Base-by-base conservation (phyloP, 176 grass and related monocot species). In the Areca catechu region DNA sequence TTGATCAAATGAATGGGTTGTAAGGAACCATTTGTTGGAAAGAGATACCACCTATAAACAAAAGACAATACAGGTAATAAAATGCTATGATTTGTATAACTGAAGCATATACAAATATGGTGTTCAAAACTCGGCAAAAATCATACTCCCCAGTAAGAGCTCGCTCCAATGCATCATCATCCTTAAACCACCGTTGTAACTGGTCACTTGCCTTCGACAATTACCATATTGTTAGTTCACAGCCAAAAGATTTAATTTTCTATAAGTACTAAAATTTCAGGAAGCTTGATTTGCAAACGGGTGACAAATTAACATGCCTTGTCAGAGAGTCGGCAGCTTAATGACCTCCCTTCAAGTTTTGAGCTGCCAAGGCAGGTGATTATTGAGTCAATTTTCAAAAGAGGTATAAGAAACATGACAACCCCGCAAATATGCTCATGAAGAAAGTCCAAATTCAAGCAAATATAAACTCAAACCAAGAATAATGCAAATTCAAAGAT, bases 131-230 rank as follows among this genome's bases (percentile, higher is more conserved):
- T 43, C 34, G 0, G 34, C 34, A 61, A 73, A 74, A 56, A 59
- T 15, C 87, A 1, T 88, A 98, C 93, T 98, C 93, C 83, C 93
- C 93, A 54, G 69, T 79, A 48, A 98, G 71, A 85, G 93, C 93
- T 77, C 72, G 20, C 81, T 98, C 93, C 72, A 98, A 71, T 49
- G 83, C 93, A 63, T 92, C 87, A 3, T 98, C 93, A 61, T 98
- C 93, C 72, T 92, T 81, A 85, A 92, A 92, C 93, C 93, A 98
- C 67, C 2, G 77, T 37, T 53, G 22, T 69, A 98, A 75, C 83
- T 98, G 83, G 63, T 92, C 82, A 25, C 74, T 88, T 76, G 93
- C 93, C 93, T 98, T 84, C 59, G 78, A 16, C 48, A 18, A 7
- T 10, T 68, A 27, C 19, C 50, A 57, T 77, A 59, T 73, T 57